Percentiles rank a stretch among this genome's conserved stretches.
These are phyloP conservation scores for Aureobasidium sp. DNA, from an alignment of 2,329 filamentous ascomycete species.

Conservation along the genomic window DNA sequence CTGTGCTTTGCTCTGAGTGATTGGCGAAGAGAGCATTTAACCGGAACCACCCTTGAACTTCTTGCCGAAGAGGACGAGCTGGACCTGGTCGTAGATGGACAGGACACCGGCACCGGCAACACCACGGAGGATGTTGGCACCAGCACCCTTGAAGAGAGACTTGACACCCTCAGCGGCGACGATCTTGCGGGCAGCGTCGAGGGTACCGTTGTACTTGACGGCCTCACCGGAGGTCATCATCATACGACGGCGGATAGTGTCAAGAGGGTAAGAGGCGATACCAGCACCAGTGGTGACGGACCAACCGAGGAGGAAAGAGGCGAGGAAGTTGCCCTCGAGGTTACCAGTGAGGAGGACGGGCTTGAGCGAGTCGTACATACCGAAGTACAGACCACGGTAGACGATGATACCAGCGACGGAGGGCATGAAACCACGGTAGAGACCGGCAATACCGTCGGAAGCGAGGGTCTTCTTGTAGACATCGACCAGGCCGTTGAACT, in stretches of 20 bases:
- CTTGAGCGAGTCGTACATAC: slow-evolving; percentile 99
- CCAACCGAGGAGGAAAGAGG: slow-evolving; percentile 98
- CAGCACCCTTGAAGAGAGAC: slow-evolving; percentile 99
- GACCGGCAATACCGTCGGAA: slow-evolving; percentile 96
- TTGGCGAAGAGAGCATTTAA: slow-evolving; percentile 23
- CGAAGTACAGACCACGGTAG: slow-evolving; percentile 99
- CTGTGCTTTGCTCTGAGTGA: slow-evolving; percentile 3
- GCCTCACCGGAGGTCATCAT: slow-evolving; percentile 98
- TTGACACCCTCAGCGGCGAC: slow-evolving; percentile 93
- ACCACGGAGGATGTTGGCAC: slow-evolving; percentile 99
- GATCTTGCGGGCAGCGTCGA: slow-evolving; percentile 95
- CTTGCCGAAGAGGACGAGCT: slow-evolving; percentile 99
- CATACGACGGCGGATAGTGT: slow-evolving; percentile 99
- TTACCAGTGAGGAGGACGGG: slow-evolving; percentile 84
- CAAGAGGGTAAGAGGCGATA: slow-evolving; percentile 99
- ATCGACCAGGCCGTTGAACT: slow-evolving; percentile 99
- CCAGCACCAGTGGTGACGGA: slow-evolving; percentile 98
- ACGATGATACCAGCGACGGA: slow-evolving; percentile 98
- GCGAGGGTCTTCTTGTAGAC: slow-evolving; percentile 99
- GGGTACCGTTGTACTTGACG: slow-evolving; percentile 98
- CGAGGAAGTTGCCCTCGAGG: slow-evolving; percentile 98
- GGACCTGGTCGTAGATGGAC: slow-evolving; percentile 99
- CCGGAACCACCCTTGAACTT: slow-evolving; percentile 68
- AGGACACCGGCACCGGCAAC: slow-evolving; percentile 99
- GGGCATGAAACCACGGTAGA: slow-evolving; percentile 99